These are phyloP conservation scores for Magnolia officinalis DNA, from an alignment of 164 flowering plant genomes.

Conservation along the genomic window DNA sequence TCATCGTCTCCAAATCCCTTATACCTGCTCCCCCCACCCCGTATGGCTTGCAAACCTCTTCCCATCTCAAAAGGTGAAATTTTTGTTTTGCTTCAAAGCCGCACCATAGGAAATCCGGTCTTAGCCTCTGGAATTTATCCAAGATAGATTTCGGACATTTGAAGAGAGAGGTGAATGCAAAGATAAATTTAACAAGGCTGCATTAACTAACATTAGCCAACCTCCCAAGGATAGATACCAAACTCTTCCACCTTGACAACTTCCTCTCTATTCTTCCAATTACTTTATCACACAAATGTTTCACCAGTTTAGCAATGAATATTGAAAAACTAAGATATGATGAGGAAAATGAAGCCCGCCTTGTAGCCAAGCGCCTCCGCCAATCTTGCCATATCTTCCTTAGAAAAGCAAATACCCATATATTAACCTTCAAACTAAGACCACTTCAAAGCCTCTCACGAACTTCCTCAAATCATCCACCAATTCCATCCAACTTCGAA, in stretches of 20 bases:
- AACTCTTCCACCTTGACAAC: too few species aligned
- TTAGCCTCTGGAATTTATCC: background rate
- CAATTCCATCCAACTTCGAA: too few species aligned
- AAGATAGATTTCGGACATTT: background rate
- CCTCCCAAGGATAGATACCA: background rate
- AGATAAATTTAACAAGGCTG: background rate
- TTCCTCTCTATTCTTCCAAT: too few species aligned
- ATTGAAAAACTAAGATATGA: too few species aligned
- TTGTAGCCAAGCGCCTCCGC: too few species aligned
- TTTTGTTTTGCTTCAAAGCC: background rate
- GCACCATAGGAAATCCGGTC: background rate
- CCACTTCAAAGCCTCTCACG: too few species aligned
- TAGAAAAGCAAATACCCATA: background rate
- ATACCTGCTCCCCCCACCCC: too few species aligned
- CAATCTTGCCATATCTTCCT: background rate
- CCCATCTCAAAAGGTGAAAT: background rate
- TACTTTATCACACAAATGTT: too few species aligned
- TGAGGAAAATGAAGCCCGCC: too few species aligned
- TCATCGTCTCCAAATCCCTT: too few species aligned
- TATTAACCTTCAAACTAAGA: background rate
- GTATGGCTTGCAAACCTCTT: background rate
- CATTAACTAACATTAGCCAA: background rate
- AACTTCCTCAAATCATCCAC: too few species aligned
- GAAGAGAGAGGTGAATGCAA: background rate
- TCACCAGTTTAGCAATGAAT: too few species aligned